Percentiles rank a stretch among this genome's conserved stretches.
These are phyloP conservation scores for Powellomyces hirtus DNA, from an alignment of 192 early-diverging fungal species.

Conservation along the genomic window DNA sequence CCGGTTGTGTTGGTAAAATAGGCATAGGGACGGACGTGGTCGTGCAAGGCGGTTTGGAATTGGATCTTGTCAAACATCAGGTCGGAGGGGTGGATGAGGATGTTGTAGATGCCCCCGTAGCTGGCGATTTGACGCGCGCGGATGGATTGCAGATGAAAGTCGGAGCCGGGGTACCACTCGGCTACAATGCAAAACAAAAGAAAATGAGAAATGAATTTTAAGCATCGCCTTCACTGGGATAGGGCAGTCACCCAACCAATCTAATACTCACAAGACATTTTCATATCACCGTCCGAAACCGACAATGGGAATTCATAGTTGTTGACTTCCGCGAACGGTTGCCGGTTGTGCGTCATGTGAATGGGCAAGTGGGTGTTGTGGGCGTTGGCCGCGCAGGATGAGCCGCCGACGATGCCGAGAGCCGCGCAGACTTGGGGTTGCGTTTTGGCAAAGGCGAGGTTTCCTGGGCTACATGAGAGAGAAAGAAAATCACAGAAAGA, in stretches of 20 bases:
- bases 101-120: neutral
- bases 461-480: neutral
- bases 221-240: too few relatives aligned
- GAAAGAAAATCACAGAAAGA: too few relatives aligned
- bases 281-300: neutral
- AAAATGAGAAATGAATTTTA: too few relatives aligned
- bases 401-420: neutral
- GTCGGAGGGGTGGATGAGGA: constrained; percentile 8
- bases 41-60: neutral
- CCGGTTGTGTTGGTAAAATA: constrained; percentile 6
- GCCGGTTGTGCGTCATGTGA: constrained; percentile 4
- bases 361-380: constrained; percentile 3
- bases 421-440: neutral
- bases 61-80: constrained; percentile 8
- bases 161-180: neutral
- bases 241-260: too few relatives aligned
- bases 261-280: too few relatives aligned
- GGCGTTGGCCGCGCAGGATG: neutral
- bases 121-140: neutral
- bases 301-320: constrained; percentile 4
- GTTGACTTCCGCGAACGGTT: constrained; percentile 2
- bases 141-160: neutral
- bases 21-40: neutral
- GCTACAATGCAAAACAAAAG: too few relatives aligned
- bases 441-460: neutral